A percentile compares a stretch with the other conserved stretches of the same genome.
These are phyloP conservation scores for Quercus tomentella DNA, from an alignment of 331 rosid genomes.

Conservation along the genomic window DNA sequence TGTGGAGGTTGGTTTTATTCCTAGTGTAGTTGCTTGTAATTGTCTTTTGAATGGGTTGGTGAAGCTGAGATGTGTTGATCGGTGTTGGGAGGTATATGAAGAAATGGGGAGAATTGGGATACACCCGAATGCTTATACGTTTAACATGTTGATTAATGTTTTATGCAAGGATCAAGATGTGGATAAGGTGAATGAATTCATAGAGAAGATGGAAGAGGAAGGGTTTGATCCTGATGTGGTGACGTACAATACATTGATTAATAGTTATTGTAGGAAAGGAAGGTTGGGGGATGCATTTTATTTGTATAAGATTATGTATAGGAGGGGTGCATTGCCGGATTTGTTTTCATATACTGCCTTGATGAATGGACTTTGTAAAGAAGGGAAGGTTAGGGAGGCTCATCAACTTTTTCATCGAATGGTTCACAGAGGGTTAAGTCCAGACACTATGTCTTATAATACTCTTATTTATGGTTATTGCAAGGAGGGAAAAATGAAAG, in stretches of 20 bases:
- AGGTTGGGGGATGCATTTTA: constrained; percentile 74
- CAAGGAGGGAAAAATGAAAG: constrained; percentile 51
- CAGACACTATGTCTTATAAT: constrained; percentile 58
- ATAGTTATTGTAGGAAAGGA: constrained; percentile 71
- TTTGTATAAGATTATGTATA: constrained; percentile 71
- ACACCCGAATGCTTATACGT: constrained; percentile 65
- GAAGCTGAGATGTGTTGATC: constrained; percentile 38
- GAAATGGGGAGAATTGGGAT: constrained; percentile 81
- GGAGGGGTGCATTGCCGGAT: constrained; percentile 73
- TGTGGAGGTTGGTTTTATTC: constrained; percentile 58
- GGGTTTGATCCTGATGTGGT: constrained; percentile 85
- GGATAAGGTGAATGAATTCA: constrained; percentile 63
- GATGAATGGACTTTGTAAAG: constrained; percentile 77
- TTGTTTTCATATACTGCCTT: constrained; percentile 64
- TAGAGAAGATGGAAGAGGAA: constrained; percentile 90
- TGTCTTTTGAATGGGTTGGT: constrained; percentile 55
- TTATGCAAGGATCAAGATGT: constrained; percentile 60
- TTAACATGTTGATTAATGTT: constrained; percentile 69
- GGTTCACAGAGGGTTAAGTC: constrained; percentile 65
- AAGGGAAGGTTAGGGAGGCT: constrained; percentile 67
- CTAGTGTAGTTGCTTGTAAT: constrained; percentile 67
- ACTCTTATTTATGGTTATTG: constrained; percentile 70
- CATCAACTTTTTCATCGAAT: constrained; percentile 86
- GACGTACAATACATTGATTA: constrained; percentile 69
- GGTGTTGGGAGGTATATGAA: constrained; percentile 80